Evolutionary conservation across 192 early-diverging fungal genomes (phyloP), one percentile per base, ranked within the genome.

Genomic region (Backusella westeae): DNA sequence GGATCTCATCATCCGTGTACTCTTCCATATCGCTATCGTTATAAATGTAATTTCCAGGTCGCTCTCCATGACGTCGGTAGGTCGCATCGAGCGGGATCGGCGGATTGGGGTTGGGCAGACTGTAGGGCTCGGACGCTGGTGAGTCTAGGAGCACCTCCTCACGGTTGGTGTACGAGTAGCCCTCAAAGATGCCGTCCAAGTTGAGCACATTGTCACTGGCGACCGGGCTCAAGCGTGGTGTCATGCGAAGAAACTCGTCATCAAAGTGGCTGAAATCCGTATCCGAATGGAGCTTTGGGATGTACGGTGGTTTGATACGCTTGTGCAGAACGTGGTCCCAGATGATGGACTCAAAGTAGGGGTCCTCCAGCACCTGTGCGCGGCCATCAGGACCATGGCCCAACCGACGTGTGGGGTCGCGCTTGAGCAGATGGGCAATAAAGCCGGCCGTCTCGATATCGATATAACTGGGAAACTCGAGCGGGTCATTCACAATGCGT

Each of bases 341-440:
- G 69, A 91, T 84, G 34, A 95, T 85, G 32, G 77, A 78, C n/a
- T 82, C 77, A 80, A 96, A 96, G 73, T 91, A 96, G 0, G 91
- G 86, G 76, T 96, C 92, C 8, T 56, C 23, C 71, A 93, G 93
- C 59, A 96, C 90, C 12, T 91, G 87, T 4, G 76, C 78, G 0
- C 82, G 77, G 23, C 93, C 92, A 7, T 74, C 89, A 77, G n/a
- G 81, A 71, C 26, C 74, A 26, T 32, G 19, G 19, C 95, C 95
- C 1, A 96, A 79, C 3, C 95, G 85, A 38, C 81, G 67, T 1
- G 74, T 63, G 8, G 94, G 94, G 12, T 89, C 82, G 12, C 85
- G 82, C 42, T 85, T 76, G 1, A 90, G 71, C 6, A 90, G 74
- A 29, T 84, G 83, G 17, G 46, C 71, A 5, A 90, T 79, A 34